Conservation (phyloP, 1,284 basidiomycete genomes). For the Trametes versicolor region DNA sequence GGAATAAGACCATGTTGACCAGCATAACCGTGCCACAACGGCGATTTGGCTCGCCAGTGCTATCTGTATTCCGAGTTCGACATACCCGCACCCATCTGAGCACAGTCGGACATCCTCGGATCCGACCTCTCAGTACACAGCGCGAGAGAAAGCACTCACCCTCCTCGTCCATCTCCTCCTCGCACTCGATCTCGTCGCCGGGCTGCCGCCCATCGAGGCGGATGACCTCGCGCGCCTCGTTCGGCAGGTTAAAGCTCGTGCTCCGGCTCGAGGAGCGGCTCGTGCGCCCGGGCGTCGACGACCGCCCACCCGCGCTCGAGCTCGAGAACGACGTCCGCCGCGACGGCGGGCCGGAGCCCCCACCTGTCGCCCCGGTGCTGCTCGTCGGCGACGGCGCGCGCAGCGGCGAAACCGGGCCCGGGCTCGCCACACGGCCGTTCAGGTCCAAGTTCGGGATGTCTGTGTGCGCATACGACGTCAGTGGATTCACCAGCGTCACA, state of each 20-base stretch:
- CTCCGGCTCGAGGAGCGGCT: conserved; percentile 78
- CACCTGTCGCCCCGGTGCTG: conserved; percentile 45
- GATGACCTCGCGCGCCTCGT: conserved; percentile 69
- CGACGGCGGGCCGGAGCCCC: conserved; percentile 73
- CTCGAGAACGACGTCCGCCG: conserved; percentile 85
- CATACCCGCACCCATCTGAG: too few relatives aligned
- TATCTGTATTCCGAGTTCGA: too few relatives aligned
- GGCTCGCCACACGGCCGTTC: conserved; percentile 41
- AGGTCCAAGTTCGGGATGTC: conserved; percentile 78
- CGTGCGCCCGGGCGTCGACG: conserved; percentile 58
- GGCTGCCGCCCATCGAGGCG: conserved; percentile 50
- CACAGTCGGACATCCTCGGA: background rate
- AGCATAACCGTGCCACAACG: too few relatives aligned
- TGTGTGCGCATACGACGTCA: conserved; percentile 44
- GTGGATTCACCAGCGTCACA: too few relatives aligned
- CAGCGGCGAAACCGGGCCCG: conserved; percentile 43
- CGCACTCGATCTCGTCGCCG: conserved; percentile 71
- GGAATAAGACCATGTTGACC: too few relatives aligned
- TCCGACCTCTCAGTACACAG: background rate
- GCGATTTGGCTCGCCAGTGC: too few relatives aligned
- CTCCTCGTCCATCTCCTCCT: conserved; percentile 89
- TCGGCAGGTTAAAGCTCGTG: conserved; percentile 84
- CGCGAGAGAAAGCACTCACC: conserved; percentile 56
- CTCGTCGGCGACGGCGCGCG: conserved; percentile 43
- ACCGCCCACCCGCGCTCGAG: conserved; percentile 48